Conservation (phyloP, 2,329 filamentous ascomycete species). For the Hypocreales sp. region DNA sequence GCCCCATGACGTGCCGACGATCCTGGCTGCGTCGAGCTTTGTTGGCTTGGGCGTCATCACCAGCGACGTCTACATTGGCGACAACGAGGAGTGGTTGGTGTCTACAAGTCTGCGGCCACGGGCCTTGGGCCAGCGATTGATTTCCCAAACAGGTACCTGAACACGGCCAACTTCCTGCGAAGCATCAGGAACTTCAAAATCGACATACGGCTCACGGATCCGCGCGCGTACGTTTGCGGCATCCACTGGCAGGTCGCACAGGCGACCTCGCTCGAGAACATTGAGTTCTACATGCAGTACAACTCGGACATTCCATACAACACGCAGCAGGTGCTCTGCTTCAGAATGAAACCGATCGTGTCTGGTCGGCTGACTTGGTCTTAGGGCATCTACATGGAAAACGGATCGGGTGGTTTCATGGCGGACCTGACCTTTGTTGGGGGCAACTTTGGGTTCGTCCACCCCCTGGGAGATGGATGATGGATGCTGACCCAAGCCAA, state of each 20-base stretch:
- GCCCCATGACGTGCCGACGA: conserved; percentile 31
- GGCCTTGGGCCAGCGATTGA: too few relatives aligned
- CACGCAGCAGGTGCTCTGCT: too few relatives aligned
- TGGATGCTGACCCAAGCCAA: too few relatives aligned
- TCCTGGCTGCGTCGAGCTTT: conserved; percentile 38
- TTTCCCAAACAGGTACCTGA: too few relatives aligned
- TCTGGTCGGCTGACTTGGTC: too few relatives aligned
- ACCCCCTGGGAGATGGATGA: too few relatives aligned
- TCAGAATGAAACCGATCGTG: too few relatives aligned
- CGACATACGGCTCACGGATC: conserved; percentile 26
- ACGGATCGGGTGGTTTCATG: conserved; percentile 23
- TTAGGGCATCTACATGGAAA: conserved; percentile 12
- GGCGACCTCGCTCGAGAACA: conserved; percentile 34
- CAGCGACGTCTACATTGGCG: conserved; percentile 18
- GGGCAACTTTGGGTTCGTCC: too few relatives aligned
- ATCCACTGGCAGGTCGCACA: conserved; percentile 53
- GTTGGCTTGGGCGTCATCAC: conserved; percentile 39
- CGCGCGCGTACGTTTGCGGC: conserved; percentile 18
- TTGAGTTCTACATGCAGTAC: too few relatives aligned
- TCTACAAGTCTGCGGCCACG: too few relatives aligned
- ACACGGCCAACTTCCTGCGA: conserved; percentile 45
- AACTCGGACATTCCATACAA: too few relatives aligned
- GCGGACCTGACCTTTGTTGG: conserved; percentile 49
- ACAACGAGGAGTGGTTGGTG: neutral
- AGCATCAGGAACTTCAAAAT: conserved; percentile 51